A percentile compares a stretch with the other conserved stretches of the same genome.
phyloP scores from a whole-genome alignment of 305 asterid species.

The Solanum chacoense region DNA sequence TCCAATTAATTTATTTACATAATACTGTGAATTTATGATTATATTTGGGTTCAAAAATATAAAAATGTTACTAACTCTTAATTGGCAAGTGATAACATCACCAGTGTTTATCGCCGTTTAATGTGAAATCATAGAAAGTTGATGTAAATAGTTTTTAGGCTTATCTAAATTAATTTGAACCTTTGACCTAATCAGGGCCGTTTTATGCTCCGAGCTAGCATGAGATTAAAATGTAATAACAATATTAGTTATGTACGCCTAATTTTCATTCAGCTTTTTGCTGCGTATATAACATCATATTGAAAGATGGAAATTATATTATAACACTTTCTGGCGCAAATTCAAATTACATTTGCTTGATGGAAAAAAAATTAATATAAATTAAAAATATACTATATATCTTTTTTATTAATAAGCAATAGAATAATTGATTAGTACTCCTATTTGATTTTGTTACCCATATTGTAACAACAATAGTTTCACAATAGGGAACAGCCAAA shows the following conservation, averaged over 20 bases:
- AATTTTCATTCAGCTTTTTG: neutral
- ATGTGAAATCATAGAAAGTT: slow-evolving; percentile 35
- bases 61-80: neutral
- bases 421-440: neutral
- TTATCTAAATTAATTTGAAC: neutral
- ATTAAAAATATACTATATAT: neutral
- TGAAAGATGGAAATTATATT: neutral
- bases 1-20: neutral
- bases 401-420: neutral
- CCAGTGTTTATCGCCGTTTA: neutral
- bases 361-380: neutral
- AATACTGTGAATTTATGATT: neutral
- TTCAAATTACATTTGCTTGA: neutral
- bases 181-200: neutral
- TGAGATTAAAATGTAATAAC: too few species aligned
- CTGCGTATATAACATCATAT: neutral
- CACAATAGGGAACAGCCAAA: slow-evolving; percentile 4
- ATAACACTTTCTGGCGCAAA: neutral
- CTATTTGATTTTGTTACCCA: neutral
- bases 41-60: neutral
- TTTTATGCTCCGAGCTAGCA: too few species aligned
- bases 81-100: neutral
- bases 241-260: neutral
- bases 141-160: slow-evolving; percentile 13
- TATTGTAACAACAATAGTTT: neutral